phyloP scores from a whole-genome alignment of 441 rosid species.

The Erodium texanum region DNA sequence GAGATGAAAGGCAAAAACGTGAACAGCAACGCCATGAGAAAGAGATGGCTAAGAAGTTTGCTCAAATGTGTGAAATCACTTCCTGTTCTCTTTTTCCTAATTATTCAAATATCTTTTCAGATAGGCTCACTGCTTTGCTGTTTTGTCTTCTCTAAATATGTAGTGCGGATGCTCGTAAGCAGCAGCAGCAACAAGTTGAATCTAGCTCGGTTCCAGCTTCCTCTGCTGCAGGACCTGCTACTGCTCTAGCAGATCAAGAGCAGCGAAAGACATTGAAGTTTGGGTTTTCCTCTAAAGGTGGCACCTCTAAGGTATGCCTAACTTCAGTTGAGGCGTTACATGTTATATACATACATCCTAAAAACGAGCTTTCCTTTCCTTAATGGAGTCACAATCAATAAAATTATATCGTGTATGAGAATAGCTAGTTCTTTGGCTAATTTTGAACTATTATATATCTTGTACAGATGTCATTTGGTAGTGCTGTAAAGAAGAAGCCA shows the following conservation, averaged over 20 bases:
- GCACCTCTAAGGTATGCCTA: conserved; percentile 49
- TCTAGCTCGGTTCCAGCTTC: conserved; percentile 32
- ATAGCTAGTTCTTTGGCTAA: background rate
- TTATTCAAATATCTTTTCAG: no score
- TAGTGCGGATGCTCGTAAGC: conserved; percentile 81
- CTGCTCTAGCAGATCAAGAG: conserved; percentile 61
- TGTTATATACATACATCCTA: background rate
- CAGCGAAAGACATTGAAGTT: conserved; percentile 71
- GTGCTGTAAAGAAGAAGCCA: conserved; percentile 43
- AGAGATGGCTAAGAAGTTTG: conserved; percentile 72
- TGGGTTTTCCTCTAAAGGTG: conserved; percentile 65
- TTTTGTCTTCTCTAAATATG: background rate
- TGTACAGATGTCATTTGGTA: conserved; percentile 37
- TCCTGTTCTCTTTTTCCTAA: background rate
- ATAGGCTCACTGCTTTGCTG: background rate
- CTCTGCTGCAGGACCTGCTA: conserved; percentile 22
- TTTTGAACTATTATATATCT: background rate
- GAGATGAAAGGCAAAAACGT: conserved; percentile 83
- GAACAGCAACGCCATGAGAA: conserved; percentile 81
- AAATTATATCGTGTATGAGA: background rate
- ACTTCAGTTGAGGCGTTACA: background rate
- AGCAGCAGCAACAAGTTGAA: conserved; percentile 40
- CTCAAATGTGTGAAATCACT: conserved; percentile 31
- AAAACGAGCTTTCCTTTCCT: background rate
- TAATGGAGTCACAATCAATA: background rate